Evolutionary conservation across 352 stramenopile genomes (phyloP), one percentile per base, ranked within the genome.

Genomic region (Phytopythium litorale): DNA sequence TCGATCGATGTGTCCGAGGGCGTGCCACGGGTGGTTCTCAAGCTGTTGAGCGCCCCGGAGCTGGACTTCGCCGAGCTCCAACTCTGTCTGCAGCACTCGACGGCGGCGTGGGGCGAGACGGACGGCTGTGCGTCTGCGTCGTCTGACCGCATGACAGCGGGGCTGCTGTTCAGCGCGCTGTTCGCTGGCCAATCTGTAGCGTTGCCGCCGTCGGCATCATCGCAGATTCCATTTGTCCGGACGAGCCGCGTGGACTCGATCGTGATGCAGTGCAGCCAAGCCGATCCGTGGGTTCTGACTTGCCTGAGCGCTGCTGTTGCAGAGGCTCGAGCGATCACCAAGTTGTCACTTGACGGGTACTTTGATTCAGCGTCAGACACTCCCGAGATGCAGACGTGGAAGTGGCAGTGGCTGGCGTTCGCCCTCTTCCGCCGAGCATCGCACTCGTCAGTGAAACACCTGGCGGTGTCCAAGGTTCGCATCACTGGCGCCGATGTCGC

Each of bases 401-500:
- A 68, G 21, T 76, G 69, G 69, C 59, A 68, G 21, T 76, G 66
- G 69, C 25, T 76, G 0, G 43, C 42, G 9, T 76, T 71, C 30
- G 65, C 66, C 3, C 28, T 73, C 8, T 73, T 73, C 49, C 69
- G 69, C 13, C 45, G 42, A 16, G 40, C 62, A 15, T 73, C 66
- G 15, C 52, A 56, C 3, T 73, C 69, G 21, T 76, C 69, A 3
- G 68, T 73, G 33, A 49, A 76, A 49, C 59, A 73, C 35, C 46
- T 73, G 40, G 51, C 67, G 23, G 25, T 76, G 33, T 61, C 58
- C 56, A 62, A 68, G n/a, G 51, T 71, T 16, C 54, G 63, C 16
- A 19, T 76, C 23, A 68, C 51, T 13, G 32, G 43, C n/a, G 52
- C 28, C 23, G 66, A 71, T 21, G 48, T 76, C 1, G 56, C 63